Evolutionary conservation across 2,329 filamentous ascomycete genomes (phyloP).

Genomic region (Arachnomyces sp.): DNA sequence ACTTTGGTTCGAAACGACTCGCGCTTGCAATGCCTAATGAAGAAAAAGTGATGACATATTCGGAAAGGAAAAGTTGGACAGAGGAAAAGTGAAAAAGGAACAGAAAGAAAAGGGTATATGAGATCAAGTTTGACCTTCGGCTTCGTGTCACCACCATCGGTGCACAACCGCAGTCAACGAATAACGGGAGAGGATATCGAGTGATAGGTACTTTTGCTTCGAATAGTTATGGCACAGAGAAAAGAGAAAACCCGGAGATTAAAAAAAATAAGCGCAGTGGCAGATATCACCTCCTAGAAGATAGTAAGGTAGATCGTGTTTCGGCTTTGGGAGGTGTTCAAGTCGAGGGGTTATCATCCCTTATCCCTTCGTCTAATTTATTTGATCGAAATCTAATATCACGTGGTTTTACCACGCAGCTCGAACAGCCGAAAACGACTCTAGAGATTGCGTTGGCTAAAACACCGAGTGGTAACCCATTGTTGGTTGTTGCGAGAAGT

Average conservation of each 20-base stretch:
- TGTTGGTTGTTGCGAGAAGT: conserved; percentile 26
- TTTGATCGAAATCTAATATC: not conserved
- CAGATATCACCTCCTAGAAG: not conserved
- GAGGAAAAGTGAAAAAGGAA: conserved; percentile 27
- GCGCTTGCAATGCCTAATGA: conserved; percentile 42
- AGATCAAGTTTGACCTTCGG: conserved; percentile 13
- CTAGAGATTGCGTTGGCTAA: conserved; percentile 18
- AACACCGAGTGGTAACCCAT: conserved; percentile 27
- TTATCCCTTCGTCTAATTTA: not conserved
- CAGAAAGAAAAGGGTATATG: conserved; percentile 23
- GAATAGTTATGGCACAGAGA: conserved; percentile 15
- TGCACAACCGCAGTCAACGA: conserved; percentile 17
- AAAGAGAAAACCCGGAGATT: conserved; percentile 7
- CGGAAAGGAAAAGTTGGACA: conserved; percentile 9
- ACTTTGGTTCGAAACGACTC: conserved; percentile 26
- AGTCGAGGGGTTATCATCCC: not conserved
- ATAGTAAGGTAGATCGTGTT: not conserved
- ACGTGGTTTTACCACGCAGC: conserved; percentile 5
- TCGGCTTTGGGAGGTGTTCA: not conserved
- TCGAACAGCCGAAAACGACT: conserved; percentile 2
- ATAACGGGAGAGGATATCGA: conserved; percentile 8
- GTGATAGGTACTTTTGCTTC: not conserved
- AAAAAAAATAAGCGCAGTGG: conserved; percentile 4
- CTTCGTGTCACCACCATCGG: conserved; percentile 14
- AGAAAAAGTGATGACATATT: conserved; percentile 18